Conservation (phyloP, 805 yeast genomes). For the Wickerhamomyces chaumierensis region DNA sequence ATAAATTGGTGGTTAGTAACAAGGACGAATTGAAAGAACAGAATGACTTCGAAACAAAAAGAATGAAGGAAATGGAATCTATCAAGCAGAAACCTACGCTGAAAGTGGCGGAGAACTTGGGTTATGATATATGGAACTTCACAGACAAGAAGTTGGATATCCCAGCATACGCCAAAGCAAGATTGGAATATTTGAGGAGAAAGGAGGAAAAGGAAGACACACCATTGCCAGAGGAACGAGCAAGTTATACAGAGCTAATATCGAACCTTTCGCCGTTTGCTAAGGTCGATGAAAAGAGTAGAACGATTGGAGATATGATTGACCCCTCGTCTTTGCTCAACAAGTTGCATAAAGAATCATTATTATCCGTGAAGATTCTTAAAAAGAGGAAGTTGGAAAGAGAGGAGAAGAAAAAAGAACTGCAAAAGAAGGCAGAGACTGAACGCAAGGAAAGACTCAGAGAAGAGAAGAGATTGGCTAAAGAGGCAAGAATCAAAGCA, state of each 20-base stretch:
- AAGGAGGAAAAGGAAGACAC: slow-evolving; percentile 4
- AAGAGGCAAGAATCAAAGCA: background rate
- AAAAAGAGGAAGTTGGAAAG: slow-evolving; percentile 22
- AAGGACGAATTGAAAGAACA: slow-evolving; percentile 5
- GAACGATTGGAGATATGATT: background rate
- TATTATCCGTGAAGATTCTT: slow-evolving; percentile 21
- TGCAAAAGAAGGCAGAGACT: slow-evolving; percentile 7
- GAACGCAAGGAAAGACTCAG: slow-evolving; percentile 2
- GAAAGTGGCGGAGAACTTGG: slow-evolving; percentile 4
- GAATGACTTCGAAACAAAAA: slow-evolving; percentile 7
- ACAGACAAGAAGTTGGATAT: slow-evolving; percentile 34
- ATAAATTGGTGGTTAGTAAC: slow-evolving; percentile 34
- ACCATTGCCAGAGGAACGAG: slow-evolving; percentile 1
- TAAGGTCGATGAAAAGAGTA: background rate
- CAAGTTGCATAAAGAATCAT: slow-evolving; percentile 20
- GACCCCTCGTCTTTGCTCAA: slow-evolving; percentile 20
- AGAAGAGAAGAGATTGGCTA: background rate
- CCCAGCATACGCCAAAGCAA: slow-evolving; percentile 40
- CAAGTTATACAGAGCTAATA: slow-evolving; percentile 4
- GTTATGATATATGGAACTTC: slow-evolving; percentile 2
- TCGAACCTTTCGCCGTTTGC: slow-evolving; percentile 8
- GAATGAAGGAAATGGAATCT: background rate
- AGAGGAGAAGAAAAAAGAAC: slow-evolving; percentile 14
- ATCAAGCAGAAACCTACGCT: background rate
- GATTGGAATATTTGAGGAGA: slow-evolving; percentile 26